Evolutionary conservation across 768 basidiomycete species (phyloP).

Genomic region (Kwoniella shandongensis): DNA sequence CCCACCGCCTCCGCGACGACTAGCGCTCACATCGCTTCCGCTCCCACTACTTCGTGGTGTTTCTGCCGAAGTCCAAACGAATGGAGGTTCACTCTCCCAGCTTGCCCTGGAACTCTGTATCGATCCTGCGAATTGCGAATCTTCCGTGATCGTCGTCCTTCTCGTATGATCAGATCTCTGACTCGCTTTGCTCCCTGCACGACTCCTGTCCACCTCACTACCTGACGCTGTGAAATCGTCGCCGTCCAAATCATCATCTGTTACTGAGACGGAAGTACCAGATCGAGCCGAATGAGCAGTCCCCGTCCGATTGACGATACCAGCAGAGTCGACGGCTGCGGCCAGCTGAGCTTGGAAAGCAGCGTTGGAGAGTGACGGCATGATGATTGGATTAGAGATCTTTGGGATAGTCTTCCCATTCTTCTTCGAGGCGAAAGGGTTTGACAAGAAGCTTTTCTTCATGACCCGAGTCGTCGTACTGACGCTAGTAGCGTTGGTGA

Average conservation of each 20-base stretch:
- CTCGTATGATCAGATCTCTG: conserved; percentile 13
- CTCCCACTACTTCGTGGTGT: conserved; percentile 6
- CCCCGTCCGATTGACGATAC: conserved; percentile 31
- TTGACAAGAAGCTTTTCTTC: conserved; percentile 17
- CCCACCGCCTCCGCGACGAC: neutral
- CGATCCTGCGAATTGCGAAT: conserved; percentile 16
- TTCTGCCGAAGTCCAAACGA: conserved; percentile 35
- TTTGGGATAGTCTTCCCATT: conserved; percentile 20
- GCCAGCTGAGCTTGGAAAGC: conserved; percentile 43
- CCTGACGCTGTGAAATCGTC: conserved; percentile 15
- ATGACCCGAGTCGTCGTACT: neutral
- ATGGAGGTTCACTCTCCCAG: conserved; percentile 45
- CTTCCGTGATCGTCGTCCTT: conserved; percentile 22
- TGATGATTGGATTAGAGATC: conserved; percentile 39
- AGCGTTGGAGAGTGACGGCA: conserved; percentile 34
- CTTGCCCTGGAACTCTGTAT: conserved; percentile 29
- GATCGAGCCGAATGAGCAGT: conserved; percentile 11
- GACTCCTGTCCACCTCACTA: conserved; percentile 15
- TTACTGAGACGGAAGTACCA: neutral
- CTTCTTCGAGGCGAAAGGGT: conserved; percentile 25
- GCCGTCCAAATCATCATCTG: neutral
- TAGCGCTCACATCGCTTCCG: conserved; percentile 7
- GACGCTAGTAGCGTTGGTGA: too few relatives aligned
- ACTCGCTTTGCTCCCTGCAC: conserved; percentile 13
- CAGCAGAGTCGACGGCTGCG: conserved; percentile 34